phyloP scores from a whole-genome alignment of 768 basidiomycete genomes.

The Termitomyces sp. region DNA sequence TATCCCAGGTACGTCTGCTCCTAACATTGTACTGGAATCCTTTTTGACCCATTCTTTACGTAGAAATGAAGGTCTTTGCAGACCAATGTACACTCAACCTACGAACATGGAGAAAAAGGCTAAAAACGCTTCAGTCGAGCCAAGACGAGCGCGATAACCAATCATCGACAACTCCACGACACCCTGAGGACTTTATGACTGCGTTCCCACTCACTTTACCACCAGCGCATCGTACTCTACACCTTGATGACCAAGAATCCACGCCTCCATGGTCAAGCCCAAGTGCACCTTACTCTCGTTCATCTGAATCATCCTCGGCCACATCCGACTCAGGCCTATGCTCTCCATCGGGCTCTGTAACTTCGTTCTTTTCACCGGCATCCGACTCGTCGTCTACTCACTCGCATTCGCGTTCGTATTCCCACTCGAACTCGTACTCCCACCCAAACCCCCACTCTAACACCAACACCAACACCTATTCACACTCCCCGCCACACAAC shows the following conservation, averaged over 20 bases:
- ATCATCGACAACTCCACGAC: conserved; percentile 54
- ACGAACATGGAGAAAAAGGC: conserved; percentile 56
- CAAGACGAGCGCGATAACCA: conserved; percentile 35
- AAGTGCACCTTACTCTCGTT: conserved; percentile 15
- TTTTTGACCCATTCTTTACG: background rate
- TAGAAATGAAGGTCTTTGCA: conserved; percentile 67
- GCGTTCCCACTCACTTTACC: conserved; percentile 33
- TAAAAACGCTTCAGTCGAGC: conserved; percentile 28
- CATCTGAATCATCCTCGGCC: conserved; percentile 18
- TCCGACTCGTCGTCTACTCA: conserved; percentile 18
- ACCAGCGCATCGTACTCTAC: conserved; percentile 12
- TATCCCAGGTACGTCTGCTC: conserved; percentile 57
- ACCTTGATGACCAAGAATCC: conserved; percentile 13
- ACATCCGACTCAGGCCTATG: conserved; percentile 22
- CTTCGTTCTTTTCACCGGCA: conserved; percentile 23
- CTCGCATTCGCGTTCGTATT: background rate
- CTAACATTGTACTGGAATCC: background rate
- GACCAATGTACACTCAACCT: conserved; percentile 68
- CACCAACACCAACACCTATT: background rate
- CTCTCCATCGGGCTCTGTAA: conserved; percentile 22
- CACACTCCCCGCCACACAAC: conserved; percentile 3
- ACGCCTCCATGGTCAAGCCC: conserved; percentile 18
- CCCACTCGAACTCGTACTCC: background rate
- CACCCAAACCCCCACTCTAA: background rate
- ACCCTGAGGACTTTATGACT: conserved; percentile 33